Conservation (phyloP, 1,284 basidiomycete species). For the Ceratobasidium sp. region DNA sequence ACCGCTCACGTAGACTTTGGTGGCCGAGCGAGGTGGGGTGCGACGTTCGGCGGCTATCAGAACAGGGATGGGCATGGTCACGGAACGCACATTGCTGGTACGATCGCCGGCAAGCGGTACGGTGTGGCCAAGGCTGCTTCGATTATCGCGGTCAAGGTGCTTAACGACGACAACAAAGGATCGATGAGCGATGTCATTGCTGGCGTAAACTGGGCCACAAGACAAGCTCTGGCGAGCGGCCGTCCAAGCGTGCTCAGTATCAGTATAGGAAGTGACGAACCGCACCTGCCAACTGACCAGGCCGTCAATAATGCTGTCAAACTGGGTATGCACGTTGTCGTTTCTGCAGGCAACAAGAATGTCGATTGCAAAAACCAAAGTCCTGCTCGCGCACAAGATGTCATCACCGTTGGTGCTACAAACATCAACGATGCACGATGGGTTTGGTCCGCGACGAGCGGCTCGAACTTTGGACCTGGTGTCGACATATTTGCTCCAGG, state of each 20-base stretch:
- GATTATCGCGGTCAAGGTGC: conserved; percentile 96
- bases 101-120: conserved; percentile 65
- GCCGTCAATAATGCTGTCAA: conserved; percentile 40
- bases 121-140: conserved; percentile 96
- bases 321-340: conserved; percentile 41
- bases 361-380: conserved; percentile 50
- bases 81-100: conserved; percentile 49
- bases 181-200: conserved; percentile 69
- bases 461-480: conserved; percentile 53
- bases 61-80: conserved; percentile 41
- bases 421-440: conserved; percentile 48
- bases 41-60: conserved; percentile 60
- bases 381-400: conserved; percentile 49
- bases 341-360: conserved; percentile 45
- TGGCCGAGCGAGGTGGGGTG: conserved; percentile 62
- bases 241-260: conserved; percentile 43
- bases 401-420: conserved; percentile 51
- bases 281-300: conserved; percentile 36
- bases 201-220: conserved; percentile 38
- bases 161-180: conserved; percentile 91
- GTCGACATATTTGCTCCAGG: conserved; percentile 65
- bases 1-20: conserved; percentile 64
- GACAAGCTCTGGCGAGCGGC: conserved; percentile 19
- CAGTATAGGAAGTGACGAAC: conserved; percentile 35
- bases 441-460: conserved; percentile 73